Evolutionary conservation across 140 eudicot genomes (phyloP).

Genomic region (Anethum foeniculum): DNA sequence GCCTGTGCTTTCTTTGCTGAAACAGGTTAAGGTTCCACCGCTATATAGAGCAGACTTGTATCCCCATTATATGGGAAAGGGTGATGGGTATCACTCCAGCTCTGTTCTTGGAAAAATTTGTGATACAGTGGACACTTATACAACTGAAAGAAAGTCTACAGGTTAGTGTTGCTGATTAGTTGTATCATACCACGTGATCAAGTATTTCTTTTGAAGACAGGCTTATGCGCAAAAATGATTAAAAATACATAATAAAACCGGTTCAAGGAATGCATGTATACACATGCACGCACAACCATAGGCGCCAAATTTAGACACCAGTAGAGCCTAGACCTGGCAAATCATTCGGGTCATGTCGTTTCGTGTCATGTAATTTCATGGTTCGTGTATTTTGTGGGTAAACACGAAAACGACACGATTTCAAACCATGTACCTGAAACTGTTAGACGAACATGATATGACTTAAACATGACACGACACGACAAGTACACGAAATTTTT

Average conservation of each 20-base stretch:
- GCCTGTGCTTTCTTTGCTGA: conserved; percentile 1
- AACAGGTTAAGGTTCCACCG: conserved; percentile 48
- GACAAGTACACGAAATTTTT: too few relatives aligned
- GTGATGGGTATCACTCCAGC: conserved; percentile 24
- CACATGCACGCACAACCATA: background rate
- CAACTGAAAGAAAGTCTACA: conserved; percentile 20
- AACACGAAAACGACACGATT: too few relatives aligned
- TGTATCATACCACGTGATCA: background rate
- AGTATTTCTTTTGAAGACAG: background rate
- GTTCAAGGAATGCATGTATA: background rate
- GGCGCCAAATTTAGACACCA: background rate
- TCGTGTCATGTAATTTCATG: too few relatives aligned
- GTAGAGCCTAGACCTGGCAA: too few relatives aligned
- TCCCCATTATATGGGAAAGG: conserved; percentile 60
- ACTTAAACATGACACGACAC: too few relatives aligned
- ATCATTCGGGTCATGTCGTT: too few relatives aligned
- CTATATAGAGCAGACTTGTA: conserved; percentile 32
- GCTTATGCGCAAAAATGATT: background rate
- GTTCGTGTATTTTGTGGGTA: too few relatives aligned
- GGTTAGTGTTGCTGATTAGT: conserved; percentile 11
- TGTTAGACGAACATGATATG: too few relatives aligned
- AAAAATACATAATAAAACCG: background rate
- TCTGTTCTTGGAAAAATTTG: conserved; percentile 58
- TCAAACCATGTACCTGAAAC: too few relatives aligned
- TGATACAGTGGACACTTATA: conserved; percentile 25